Evolutionary conservation across 352 stramenopile species (phyloP).

Genomic region (Bremia lactucae): DNA sequence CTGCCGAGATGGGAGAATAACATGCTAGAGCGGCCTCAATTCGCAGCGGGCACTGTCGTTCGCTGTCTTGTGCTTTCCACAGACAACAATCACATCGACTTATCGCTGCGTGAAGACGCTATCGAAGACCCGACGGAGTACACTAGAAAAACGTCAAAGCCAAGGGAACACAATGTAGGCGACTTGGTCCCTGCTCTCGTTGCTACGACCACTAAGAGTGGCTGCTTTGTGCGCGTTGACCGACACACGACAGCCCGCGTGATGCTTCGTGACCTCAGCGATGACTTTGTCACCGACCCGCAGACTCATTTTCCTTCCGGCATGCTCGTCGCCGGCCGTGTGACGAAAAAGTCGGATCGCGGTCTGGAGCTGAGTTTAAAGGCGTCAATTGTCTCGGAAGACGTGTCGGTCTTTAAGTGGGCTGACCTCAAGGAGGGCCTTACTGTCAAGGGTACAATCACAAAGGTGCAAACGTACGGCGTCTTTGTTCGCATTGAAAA

Average conservation of each 20-base stretch:
- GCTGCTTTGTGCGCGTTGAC: constrained; percentile 91
- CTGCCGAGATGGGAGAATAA: constrained; percentile 53
- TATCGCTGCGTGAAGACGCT: constrained; percentile 63
- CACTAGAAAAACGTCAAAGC: constrained; percentile 22
- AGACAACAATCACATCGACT: constrained; percentile 44
- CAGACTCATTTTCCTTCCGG: constrained; percentile 80
- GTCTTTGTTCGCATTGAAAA: constrained; percentile 95
- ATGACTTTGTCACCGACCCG: constrained; percentile 91
- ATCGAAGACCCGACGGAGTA: constrained; percentile 46
- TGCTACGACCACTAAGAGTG: constrained; percentile 83
- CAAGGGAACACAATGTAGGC: constrained; percentile 38
- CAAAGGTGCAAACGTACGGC: constrained; percentile 91
- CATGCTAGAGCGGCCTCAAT: constrained; percentile 59
- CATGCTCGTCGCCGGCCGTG: constrained; percentile 90
- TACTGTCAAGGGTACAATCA: constrained; percentile 93
- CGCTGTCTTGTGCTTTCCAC: constrained; percentile 59
- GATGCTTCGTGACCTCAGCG: constrained; percentile 91
- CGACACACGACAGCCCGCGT: constrained; percentile 81
- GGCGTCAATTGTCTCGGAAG: constrained; percentile 87
- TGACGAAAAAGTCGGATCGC: constrained; percentile 80
- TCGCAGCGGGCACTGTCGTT: constrained; percentile 56
- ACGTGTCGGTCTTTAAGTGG: constrained; percentile 75
- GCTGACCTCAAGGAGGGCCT: constrained; percentile 84
- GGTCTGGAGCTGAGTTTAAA: constrained; percentile 90
- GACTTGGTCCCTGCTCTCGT: constrained; percentile 89